Base-by-base conservation (phyloP, 2,329 filamentous ascomycete species). In the Aspergillus intermedius region DNA sequence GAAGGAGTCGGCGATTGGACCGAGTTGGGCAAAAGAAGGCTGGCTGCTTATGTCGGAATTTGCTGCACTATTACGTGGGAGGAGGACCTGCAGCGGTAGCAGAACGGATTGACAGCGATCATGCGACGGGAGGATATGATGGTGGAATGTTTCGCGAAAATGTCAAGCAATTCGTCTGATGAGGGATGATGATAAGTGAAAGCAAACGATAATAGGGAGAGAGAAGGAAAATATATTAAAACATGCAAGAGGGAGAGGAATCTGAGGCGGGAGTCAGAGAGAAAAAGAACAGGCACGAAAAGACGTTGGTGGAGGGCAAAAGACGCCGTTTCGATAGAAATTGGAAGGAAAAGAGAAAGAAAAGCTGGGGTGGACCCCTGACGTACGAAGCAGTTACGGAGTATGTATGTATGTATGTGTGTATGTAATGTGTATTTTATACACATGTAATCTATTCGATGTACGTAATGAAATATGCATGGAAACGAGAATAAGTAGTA, bases 41-140 rank as follows among this genome's bases (percentile, higher is more conserved):
- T 58, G 58, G 56, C 55, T 61, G 55, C 60, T 57, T 54, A 53
- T 55, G 54, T 53, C 59, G 54, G 55, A 53, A 57, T 52, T 54
- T 59, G 54, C 56, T 67, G 64, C 63, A 64, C 60, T 55, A 58
- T 67, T 66, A 66, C 64, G 63, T 66, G 61, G 58, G 19, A 49
- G 52, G 57, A 55, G 57, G 62, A 63, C 61, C 61, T 59, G 54
- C 55, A 52, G 58, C 54, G 46, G 49, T 42, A 48, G 48, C 47
- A 49, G 5, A 40, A 21, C 17, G 37, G 37, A 40, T 40, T 40
- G 37, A 40, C 37, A 19, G 37, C 17, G 17, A 40, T 40, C 17
- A 40, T 40, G 37, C 37, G 37, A 40, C 6, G 37, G n/a, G 19
- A 34, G 42, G 15, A 22, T 13, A 34, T 2, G 23, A 25, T 12